Conservation (phyloP, 129 eudicot genomes). For the Pulicaria dysenterica region DNA sequence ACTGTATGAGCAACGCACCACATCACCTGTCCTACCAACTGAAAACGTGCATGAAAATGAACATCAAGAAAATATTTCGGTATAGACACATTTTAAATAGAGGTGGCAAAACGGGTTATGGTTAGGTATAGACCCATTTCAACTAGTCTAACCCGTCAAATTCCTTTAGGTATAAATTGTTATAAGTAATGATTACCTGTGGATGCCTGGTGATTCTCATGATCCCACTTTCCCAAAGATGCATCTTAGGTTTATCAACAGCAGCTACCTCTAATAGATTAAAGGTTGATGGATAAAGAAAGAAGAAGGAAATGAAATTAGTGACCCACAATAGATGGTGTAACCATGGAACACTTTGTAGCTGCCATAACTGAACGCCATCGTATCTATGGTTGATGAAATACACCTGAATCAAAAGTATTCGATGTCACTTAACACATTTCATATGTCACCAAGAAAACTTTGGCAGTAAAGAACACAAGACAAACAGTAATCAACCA, state of each 20-base stretch:
- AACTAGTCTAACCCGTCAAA: neutral
- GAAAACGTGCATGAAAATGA: constrained; percentile 19
- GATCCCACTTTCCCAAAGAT: constrained; percentile 99
- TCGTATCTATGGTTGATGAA: constrained; percentile 95
- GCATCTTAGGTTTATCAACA: constrained; percentile 98
- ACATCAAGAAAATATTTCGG: neutral
- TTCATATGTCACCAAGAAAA: neutral
- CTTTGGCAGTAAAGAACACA: constrained; percentile 1
- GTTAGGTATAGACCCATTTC: neutral
- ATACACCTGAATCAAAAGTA: constrained; percentile 51
- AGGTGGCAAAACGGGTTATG: neutral
- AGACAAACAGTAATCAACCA: neutral
- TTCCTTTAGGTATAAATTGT: too few species aligned
- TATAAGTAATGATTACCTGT: constrained; percentile 56
- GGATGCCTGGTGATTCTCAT: constrained; percentile 99
- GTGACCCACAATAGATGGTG: constrained; percentile 74
- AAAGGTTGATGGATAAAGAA: constrained; percentile 96
- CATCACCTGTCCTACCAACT: constrained; percentile 97
- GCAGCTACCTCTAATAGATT: constrained; percentile 97
- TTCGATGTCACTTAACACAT: constrained; percentile 11
- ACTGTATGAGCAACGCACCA: constrained; percentile 98
- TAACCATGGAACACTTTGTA: constrained; percentile 71
- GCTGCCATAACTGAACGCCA: constrained; percentile 95
- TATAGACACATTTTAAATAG: neutral
- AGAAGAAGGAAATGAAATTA: constrained; percentile 78